Evolutionary conservation across 441 rosid genomes (phyloP).

Genomic region (Corymbia citriodora): DNA sequence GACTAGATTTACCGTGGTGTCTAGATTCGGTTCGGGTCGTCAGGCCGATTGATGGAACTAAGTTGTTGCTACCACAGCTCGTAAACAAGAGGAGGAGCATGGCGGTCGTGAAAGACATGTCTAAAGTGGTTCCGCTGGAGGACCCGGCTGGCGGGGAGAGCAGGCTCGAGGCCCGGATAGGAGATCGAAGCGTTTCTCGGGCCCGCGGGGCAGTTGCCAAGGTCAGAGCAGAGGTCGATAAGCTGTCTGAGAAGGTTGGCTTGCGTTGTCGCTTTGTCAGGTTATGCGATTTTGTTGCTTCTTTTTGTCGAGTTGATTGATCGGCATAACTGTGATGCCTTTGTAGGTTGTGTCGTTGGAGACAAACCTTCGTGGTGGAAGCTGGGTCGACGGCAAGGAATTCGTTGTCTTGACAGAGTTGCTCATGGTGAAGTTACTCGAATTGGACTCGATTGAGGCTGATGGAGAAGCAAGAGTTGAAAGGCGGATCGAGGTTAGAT

Average conservation of each 20-base stretch:
- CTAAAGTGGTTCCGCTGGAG: neutral
- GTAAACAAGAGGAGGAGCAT: neutral
- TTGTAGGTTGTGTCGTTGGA: neutral
- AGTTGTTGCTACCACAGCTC: neutral
- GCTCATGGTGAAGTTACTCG: neutral
- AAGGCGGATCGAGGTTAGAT: neutral
- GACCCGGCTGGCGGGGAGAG: neutral
- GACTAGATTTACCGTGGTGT: neutral
- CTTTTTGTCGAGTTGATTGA: neutral
- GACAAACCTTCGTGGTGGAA: neutral
- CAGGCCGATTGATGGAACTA: neutral
- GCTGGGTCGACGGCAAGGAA: neutral
- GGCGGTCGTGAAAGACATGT: neutral
- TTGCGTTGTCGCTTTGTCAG: neutral
- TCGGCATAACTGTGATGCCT: fast-evolving
- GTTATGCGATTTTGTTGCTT: neutral
- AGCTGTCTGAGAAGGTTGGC: neutral
- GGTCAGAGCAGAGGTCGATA: neutral
- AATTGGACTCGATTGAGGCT: neutral
- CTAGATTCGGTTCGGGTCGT: neutral
- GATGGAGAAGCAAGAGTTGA: neutral
- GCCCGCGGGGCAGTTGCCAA: neutral
- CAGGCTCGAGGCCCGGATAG: neutral
- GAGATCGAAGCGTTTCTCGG: neutral
- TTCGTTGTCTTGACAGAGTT: neutral